Evolutionary conservation across 2,329 filamentous ascomycete species (phyloP).

Genomic region (Aspergillus versicolor): DNA sequence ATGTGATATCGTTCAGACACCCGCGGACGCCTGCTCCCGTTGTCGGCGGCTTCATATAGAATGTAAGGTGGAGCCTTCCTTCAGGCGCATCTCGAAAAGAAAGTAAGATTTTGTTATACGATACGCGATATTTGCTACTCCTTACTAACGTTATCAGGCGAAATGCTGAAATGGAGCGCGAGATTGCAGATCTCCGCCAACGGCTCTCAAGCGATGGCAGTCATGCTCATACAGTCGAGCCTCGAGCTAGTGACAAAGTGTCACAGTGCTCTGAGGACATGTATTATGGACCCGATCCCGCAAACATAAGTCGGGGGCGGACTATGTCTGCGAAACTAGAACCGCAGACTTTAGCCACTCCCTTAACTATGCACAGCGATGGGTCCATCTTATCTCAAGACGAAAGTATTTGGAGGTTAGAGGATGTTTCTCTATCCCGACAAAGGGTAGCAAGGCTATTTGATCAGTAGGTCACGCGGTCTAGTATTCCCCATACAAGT

Average conservation of each 20-base stretch:
- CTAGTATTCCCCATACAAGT: background rate
- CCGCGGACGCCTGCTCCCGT: constrained; percentile 59
- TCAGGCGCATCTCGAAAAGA: constrained; percentile 65
- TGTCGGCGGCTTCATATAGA: constrained; percentile 61
- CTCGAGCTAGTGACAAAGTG: constrained; percentile 29
- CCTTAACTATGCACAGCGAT: constrained; percentile 33
- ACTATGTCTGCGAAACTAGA: constrained; percentile 37
- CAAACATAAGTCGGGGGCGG: constrained; percentile 26
- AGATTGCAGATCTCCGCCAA: constrained; percentile 50
- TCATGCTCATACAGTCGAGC: constrained; percentile 21
- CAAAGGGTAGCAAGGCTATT: constrained; percentile 43
- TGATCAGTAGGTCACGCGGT: constrained; percentile 34
- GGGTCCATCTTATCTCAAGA: constrained; percentile 38
- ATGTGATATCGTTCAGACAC: constrained; percentile 66
- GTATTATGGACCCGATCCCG: constrained; percentile 31
- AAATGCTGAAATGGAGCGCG: constrained; percentile 63
- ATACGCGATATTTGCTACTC: background rate
- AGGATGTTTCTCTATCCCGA: constrained; percentile 42
- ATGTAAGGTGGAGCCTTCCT: constrained; percentile 65
- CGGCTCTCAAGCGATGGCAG: constrained; percentile 37
- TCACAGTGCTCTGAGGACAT: constrained; percentile 37
- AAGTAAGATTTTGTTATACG: constrained; percentile 25
- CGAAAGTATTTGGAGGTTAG: constrained; percentile 50
- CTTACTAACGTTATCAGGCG: constrained; percentile 42
- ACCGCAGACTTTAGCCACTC: constrained; percentile 31